Percentiles rank a stretch among this genome's conserved stretches.
Conservation (phyloP, 108 stramenopile species). For the Cyclostephanos tholiformis region DNA sequence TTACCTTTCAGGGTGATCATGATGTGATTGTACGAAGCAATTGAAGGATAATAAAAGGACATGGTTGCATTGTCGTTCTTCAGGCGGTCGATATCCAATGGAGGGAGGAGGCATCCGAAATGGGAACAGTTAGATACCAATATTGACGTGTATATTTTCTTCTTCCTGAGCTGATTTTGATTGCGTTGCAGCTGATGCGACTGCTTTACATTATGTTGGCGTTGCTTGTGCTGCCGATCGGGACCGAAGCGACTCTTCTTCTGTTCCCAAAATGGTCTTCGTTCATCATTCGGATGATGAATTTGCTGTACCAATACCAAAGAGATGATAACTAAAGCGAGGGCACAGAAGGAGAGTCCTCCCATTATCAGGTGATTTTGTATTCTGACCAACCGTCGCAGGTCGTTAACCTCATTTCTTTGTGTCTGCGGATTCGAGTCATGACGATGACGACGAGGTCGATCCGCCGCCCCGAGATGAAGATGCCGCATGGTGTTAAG, state of each 20-base stretch:
- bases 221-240: neutral
- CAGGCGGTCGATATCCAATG: neutral
- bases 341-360: neutral
- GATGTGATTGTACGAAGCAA: conserved; percentile 31
- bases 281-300: neutral
- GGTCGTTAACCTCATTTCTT: neutral
- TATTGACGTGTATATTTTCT: neutral
- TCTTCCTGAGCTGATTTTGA: neutral
- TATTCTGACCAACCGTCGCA: conserved; percentile 2
- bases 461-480: too few species aligned
- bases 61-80: too few species aligned
- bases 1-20: conserved; percentile 48
- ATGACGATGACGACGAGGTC: neutral
- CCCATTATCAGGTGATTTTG: conserved; percentile 15
- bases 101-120: conserved; percentile 7
- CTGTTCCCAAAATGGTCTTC: conserved; percentile 2
- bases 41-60: neutral
- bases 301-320: conserved; percentile 5
- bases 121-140: neutral
- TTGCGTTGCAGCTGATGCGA: neutral
- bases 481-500: too few species aligned
- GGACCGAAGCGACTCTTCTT: neutral
- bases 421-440: neutral
- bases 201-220: neutral
- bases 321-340: neutral